phyloP scores from a whole-genome alignment of 2,329 filamentous ascomycete genomes.

The Xylariaceae sp. region DNA sequence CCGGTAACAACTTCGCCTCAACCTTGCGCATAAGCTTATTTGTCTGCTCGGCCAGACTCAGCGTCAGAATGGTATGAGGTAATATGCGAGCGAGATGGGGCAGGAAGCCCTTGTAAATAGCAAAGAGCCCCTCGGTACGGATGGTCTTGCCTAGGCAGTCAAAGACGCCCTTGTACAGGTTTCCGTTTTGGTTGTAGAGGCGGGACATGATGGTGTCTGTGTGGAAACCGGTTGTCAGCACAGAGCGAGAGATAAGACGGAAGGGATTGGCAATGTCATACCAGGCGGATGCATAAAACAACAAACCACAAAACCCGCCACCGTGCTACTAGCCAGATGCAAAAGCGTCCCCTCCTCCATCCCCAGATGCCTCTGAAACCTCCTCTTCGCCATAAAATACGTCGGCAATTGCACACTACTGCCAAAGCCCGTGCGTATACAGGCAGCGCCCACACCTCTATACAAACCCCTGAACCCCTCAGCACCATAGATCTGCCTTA shows the following conservation, averaged over 20 bases:
- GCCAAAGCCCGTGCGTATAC: conserved; percentile 93
- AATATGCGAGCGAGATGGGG: conserved; percentile 91
- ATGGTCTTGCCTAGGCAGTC: conserved; percentile 91
- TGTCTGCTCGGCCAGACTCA: conserved; percentile 93
- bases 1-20: conserved; percentile 56
- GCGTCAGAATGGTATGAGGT: conserved; percentile 90
- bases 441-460: conserved; percentile 84
- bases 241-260: conserved; percentile 9
- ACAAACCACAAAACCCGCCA: conserved; percentile 93
- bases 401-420: conserved; percentile 95
- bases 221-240: conserved; percentile 1
- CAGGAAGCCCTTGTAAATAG: conserved; percentile 97
- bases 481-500: conserved; percentile 69
- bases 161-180: conserved; percentile 89
- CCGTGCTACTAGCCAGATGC: conserved; percentile 83
- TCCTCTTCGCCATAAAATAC: conserved; percentile 94
- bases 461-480: conserved; percentile 84
- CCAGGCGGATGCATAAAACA: conserved; percentile 96
- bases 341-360: conserved; percentile 89
- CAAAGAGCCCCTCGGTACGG: conserved; percentile 82
- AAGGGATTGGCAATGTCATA: conserved; percentile 36
- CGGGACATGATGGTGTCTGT: conserved; percentile 95
- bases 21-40: conserved; percentile 84
- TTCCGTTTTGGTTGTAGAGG: conserved; percentile 97
- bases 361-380: conserved; percentile 73